phyloP scores from a whole-genome alignment of 139 green algal species.

The Penium margaritaceum region DNA sequence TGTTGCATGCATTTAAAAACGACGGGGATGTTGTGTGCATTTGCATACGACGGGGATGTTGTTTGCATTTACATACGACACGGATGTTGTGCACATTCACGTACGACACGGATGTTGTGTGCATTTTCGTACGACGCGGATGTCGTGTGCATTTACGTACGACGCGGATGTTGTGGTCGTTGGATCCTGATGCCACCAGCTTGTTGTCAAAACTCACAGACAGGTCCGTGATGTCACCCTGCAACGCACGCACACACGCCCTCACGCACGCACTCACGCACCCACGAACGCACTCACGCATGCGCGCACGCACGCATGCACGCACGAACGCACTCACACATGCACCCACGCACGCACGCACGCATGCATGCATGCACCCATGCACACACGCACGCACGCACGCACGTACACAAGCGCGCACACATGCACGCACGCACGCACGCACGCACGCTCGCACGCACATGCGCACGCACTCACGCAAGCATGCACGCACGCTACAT shows the following conservation, averaged over 20 bases:
- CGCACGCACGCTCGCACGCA: background rate
- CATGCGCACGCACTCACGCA: background rate
- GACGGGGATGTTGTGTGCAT: no score
- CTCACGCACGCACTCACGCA: background rate
- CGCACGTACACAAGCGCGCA: background rate
- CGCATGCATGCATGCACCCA: background rate
- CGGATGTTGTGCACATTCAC: no score
- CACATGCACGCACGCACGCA: background rate
- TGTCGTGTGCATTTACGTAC: no score
- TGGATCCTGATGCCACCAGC: constrained; percentile 42
- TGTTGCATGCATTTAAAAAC: no score
- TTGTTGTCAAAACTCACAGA: constrained; percentile 40
- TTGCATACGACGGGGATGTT: no score
- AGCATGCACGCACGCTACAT: background rate
- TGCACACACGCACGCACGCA: background rate
- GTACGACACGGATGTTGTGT: no score
- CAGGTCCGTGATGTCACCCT: constrained; percentile 52
- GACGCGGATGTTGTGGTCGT: constrained; percentile 45
- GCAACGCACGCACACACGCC: constrained; percentile 11
- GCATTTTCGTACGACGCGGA: no score
- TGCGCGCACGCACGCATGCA: background rate
- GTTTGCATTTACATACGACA: no score
- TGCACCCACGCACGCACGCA: background rate
- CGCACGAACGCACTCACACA: background rate
- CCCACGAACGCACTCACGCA: no score